phyloP scores from a whole-genome alignment of 495 filamentous ascomycete genomes.

The Tuber aestivum region DNA sequence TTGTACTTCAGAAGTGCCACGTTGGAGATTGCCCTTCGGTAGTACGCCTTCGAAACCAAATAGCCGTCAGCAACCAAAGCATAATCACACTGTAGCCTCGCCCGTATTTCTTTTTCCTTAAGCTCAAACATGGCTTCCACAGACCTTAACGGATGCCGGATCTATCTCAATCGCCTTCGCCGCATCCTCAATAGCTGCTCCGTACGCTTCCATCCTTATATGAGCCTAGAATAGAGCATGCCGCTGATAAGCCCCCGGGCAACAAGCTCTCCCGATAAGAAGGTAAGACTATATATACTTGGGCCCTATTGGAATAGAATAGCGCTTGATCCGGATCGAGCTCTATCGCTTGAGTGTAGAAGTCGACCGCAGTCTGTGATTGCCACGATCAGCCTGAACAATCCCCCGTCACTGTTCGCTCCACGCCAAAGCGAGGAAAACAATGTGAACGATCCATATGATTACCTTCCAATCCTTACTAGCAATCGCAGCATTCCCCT shows the following conservation, averaged over 20 bases:
- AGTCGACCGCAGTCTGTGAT: slow-evolving; percentile 61
- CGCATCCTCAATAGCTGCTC: slow-evolving; percentile 85
- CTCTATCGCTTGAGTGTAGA: slow-evolving; percentile 86
- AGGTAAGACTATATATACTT: slow-evolving; percentile 55
- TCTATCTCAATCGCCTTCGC: slow-evolving; percentile 91
- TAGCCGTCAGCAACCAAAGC: slow-evolving; percentile 10
- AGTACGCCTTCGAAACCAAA: slow-evolving; percentile 66
- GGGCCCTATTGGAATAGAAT: slow-evolving; percentile 89
- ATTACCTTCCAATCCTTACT: slow-evolving; percentile 68
- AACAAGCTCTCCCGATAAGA: neutral
- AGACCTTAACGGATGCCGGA: slow-evolving; percentile 75
- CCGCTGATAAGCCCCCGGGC: slow-evolving; percentile 50
- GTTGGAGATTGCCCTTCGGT: slow-evolving; percentile 83
- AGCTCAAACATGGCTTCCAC: slow-evolving; percentile 21
- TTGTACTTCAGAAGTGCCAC: slow-evolving; percentile 80
- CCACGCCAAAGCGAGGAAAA: neutral
- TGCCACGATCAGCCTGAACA: neutral
- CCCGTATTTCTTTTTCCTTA: neutral
- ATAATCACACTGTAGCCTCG: neutral
- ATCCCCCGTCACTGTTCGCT: neutral
- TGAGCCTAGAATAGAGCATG: slow-evolving; percentile 56
- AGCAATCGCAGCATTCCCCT: slow-evolving; percentile 90
- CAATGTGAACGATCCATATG: neutral
- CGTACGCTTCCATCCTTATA: slow-evolving; percentile 92
- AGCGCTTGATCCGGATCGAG: slow-evolving; percentile 75